These are phyloP conservation scores for Solanum corneliomulleri DNA, from an alignment of 257 asterid species.

Conservation along the genomic window DNA sequence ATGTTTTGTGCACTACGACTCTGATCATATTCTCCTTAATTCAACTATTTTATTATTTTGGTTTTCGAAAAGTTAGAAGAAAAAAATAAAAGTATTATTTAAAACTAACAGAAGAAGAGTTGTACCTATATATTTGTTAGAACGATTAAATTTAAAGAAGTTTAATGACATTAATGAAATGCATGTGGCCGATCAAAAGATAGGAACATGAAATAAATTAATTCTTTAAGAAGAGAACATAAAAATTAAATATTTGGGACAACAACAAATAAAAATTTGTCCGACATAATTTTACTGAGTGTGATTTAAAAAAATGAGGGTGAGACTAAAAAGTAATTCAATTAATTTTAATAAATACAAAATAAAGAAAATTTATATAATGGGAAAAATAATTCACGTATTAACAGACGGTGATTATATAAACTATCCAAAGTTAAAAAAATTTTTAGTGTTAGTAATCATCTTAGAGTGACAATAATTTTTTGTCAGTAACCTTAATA, in stretches of 20 bases:
- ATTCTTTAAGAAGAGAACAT: background rate
- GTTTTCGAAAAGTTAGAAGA: background rate
- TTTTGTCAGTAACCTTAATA: no score
- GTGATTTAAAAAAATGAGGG: background rate
- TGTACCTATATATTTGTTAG: background rate
- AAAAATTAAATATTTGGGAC: background rate
- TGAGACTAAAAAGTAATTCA: no score
- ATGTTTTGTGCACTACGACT: no score
- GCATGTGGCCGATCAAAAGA: background rate
- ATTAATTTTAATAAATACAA: no score
- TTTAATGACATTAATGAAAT: background rate
- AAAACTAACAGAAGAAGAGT: background rate
- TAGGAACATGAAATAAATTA: background rate
- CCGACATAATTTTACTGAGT: background rate
- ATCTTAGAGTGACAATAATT: no score
- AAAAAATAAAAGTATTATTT: no score
- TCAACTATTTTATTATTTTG: background rate
- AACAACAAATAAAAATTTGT: no score
- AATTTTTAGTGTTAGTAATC: background rate
- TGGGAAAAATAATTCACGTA: no score
- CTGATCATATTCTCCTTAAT: background rate
- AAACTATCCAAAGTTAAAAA: no score
- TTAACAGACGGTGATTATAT: no score
- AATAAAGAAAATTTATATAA: no score
- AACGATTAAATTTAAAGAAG: background rate